Conservation (phyloP, 2,329 filamentous ascomycete genomes). For the Alternaria sp. region DNA sequence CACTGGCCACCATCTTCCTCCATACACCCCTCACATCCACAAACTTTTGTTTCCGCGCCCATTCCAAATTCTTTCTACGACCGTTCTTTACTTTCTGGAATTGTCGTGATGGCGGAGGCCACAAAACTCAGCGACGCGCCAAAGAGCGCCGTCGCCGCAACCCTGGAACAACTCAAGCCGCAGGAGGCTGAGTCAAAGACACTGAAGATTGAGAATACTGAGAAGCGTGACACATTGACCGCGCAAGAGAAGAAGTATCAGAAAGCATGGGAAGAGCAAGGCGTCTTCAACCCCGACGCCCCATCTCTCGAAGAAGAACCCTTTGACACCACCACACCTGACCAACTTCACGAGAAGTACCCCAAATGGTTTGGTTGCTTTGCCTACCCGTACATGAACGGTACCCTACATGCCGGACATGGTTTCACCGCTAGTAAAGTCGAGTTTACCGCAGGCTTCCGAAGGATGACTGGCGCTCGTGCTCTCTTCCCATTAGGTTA, state of each 20-base stretch:
- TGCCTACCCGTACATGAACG: slow-evolving; percentile 64
- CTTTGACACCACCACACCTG: slow-evolving; percentile 74
- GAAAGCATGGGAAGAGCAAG: slow-evolving; percentile 77
- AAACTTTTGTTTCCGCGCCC: slow-evolving; percentile 23
- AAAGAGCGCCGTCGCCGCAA: slow-evolving; percentile 59
- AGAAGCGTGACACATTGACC: slow-evolving; percentile 85
- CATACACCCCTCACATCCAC: slow-evolving; percentile 1
- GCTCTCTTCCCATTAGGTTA: slow-evolving; percentile 91
- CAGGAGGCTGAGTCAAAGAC: slow-evolving; percentile 66
- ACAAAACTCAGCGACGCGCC: slow-evolving; percentile 37
- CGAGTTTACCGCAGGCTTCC: slow-evolving; percentile 88
- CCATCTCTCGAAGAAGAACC: slow-evolving; percentile 81
- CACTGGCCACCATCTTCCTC: slow-evolving; percentile 5
- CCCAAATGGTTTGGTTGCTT: slow-evolving; percentile 92
- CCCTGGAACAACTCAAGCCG: slow-evolving; percentile 64
- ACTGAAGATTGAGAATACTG: slow-evolving; percentile 76
- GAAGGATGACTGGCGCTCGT: slow-evolving; percentile 88
- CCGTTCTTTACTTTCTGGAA: slow-evolving; percentile 2
- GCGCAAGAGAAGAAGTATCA: slow-evolving; percentile 93
- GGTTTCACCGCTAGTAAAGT: slow-evolving; percentile 91
- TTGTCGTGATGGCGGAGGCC: slow-evolving; percentile 43
- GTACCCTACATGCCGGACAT: slow-evolving; percentile 82
- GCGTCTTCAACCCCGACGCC: slow-evolving; percentile 85
- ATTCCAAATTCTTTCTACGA: slow-evolving; percentile 8
- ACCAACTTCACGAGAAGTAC: slow-evolving; percentile 78